Evolutionary conservation across 768 basidiomycete species (phyloP).

Genomic region (Crucibulum laeve): DNA sequence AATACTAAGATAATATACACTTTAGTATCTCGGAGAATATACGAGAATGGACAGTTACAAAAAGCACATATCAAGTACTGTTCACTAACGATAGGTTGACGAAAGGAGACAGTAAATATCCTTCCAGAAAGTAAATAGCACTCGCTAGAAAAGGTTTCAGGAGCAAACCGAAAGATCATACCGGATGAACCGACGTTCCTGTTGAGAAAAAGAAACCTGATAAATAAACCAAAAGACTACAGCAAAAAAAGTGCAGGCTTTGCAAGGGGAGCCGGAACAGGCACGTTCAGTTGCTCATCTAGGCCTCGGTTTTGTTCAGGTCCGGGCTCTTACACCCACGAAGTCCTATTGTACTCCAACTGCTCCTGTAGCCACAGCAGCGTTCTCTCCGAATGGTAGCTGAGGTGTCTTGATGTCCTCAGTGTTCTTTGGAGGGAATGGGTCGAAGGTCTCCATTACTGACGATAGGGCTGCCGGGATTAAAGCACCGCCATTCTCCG

Average conservation of each 20-base stretch:
- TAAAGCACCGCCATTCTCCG: constrained; percentile 33
- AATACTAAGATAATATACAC: constrained; percentile 32
- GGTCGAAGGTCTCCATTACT: constrained; percentile 27
- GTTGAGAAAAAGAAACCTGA: constrained; percentile 32
- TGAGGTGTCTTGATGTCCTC: constrained; percentile 54
- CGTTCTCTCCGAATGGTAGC: constrained; percentile 58
- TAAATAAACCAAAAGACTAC: constrained; percentile 39
- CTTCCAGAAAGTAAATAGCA: constrained; percentile 2
- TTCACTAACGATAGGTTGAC: constrained; percentile 2
- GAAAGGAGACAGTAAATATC: constrained; percentile 12
- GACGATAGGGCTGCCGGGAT: constrained; percentile 22
- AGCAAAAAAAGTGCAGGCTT: constrained; percentile 18
- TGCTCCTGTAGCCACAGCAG: constrained; percentile 44
- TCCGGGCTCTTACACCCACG: neutral
- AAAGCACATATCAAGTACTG: constrained; percentile 15
- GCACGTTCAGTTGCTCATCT: no score
- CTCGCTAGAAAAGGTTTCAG: neutral
- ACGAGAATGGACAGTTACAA: constrained; percentile 29
- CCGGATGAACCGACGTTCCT: constrained; percentile 20
- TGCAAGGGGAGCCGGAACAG: constrained; percentile 4
- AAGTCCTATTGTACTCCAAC: constrained; percentile 34
- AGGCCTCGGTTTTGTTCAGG: neutral
- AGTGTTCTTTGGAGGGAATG: constrained; percentile 38
- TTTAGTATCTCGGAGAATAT: constrained; percentile 27
- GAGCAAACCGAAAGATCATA: constrained; percentile 6